Percentiles rank a stretch among this genome's conserved stretches.
These are phyloP conservation scores for Colletotrichum lupini DNA, from an alignment of 2,329 filamentous ascomycete genomes.

Conservation along the genomic window DNA sequence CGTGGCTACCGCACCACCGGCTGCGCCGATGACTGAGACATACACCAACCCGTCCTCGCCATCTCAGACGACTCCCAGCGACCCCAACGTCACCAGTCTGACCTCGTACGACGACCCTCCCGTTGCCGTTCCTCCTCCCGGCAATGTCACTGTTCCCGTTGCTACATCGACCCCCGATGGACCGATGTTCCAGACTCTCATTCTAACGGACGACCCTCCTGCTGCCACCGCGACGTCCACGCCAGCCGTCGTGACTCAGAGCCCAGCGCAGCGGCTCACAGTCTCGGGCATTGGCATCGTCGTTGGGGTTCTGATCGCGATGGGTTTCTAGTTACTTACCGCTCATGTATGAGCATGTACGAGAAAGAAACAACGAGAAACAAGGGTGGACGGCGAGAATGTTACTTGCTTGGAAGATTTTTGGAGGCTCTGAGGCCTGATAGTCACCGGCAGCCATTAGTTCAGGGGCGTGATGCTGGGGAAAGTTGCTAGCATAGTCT, in stretches of 20 bases:
- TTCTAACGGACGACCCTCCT: constrained; percentile 16
- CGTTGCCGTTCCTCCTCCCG: not conserved
- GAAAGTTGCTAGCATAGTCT: constrained; percentile 17
- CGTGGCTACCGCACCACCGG: not conserved
- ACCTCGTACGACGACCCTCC: constrained; percentile 16
- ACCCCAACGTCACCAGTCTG: not conserved
- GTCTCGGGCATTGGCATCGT: not conserved
- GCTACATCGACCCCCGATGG: constrained; percentile 1
- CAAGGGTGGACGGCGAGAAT: not conserved
- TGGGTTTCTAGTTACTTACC: not conserved
- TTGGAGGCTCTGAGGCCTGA: constrained; percentile 14
- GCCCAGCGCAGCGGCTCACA: constrained; percentile 3
- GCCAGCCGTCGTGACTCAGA: constrained; percentile 24
- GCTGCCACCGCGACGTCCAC: not conserved
- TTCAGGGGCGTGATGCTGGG: not conserved
- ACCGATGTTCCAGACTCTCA: constrained; percentile 25
- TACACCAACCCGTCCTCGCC: not conserved
- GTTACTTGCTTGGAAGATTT: constrained; percentile 24
- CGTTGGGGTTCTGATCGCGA: constrained; percentile 2
- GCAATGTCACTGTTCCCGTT: constrained; percentile 7
- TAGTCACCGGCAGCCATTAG: not conserved
- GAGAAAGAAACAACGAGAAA: not conserved
- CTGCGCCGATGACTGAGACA: not conserved
- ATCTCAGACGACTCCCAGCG: not conserved
- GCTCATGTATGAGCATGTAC: not conserved